A percentile compares a stretch with the other conserved stretches of the same genome.
These are phyloP conservation scores for Leccinum pachyderme DNA, from an alignment of 1,284 basidiomycete species.

Conservation along the genomic window DNA sequence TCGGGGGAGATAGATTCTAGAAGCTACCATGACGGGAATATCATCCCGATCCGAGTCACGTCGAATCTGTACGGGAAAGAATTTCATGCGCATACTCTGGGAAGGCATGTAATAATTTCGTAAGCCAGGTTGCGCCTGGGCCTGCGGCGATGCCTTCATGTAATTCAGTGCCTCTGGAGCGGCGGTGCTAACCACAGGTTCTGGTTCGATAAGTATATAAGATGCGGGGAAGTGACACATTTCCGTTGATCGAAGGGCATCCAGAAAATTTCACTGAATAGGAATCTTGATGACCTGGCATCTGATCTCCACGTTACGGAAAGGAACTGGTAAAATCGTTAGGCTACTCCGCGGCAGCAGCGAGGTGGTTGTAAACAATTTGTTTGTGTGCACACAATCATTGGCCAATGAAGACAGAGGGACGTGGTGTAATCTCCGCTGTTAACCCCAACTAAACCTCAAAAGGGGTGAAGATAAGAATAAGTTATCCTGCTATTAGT, in stretches of 20 bases:
- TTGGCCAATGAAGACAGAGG: too few relatives aligned
- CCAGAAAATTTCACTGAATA: not conserved
- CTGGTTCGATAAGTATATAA: not conserved
- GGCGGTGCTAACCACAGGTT: not conserved
- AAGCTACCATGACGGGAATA: too few relatives aligned
- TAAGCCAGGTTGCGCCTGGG: not conserved
- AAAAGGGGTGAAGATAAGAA: not conserved
- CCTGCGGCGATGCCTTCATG: too few relatives aligned
- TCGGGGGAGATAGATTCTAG: not conserved
- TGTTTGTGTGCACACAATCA: not conserved
- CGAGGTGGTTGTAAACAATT: not conserved
- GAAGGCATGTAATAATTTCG: not conserved
- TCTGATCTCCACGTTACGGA: not conserved
- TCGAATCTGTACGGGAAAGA: too few relatives aligned
- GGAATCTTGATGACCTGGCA: too few relatives aligned
- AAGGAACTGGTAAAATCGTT: not conserved
- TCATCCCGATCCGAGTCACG: not conserved
- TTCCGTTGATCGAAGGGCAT: not conserved
- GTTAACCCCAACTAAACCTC: not conserved
- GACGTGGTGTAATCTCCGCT: not conserved
- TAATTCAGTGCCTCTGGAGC: not conserved
- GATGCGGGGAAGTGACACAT: not conserved
- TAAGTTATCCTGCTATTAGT: too few relatives aligned
- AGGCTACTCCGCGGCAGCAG: not conserved
- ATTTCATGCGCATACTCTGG: too few relatives aligned